These are phyloP conservation scores for Leccinum subspadiceum DNA, from an alignment of 1,284 basidiomycete species.

Conservation along the genomic window DNA sequence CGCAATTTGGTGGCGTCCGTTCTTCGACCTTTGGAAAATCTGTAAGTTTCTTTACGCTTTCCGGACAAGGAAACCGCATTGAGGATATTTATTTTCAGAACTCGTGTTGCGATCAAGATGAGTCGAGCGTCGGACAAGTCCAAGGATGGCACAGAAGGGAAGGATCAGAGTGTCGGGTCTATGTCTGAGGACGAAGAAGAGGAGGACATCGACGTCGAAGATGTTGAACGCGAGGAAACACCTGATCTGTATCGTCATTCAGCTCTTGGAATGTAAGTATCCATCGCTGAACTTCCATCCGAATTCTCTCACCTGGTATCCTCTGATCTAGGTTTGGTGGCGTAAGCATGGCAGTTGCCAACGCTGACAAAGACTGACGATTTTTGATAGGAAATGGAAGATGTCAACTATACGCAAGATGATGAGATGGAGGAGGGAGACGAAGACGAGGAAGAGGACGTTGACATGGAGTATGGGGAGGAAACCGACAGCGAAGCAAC, in stretches of 20 bases:
- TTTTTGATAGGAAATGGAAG: conserved; percentile 73
- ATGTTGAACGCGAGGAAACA: conserved; percentile 69
- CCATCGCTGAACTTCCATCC: neutral
- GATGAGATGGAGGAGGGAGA: conserved; percentile 83
- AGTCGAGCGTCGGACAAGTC: conserved; percentile 75
- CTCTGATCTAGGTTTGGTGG: conserved; percentile 63
- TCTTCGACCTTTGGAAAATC: conserved; percentile 84
- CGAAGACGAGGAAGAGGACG: conserved; percentile 78
- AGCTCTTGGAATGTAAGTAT: conserved; percentile 86
- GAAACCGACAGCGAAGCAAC: conserved; percentile 80
- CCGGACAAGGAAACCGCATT: neutral
- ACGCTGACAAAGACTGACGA: conserved; percentile 2
- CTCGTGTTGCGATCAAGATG: conserved; percentile 97
- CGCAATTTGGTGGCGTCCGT: conserved; percentile 83
- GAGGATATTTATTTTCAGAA: conserved; percentile 45
- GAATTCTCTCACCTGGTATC: conserved; percentile 1
- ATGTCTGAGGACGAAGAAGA: conserved; percentile 64
- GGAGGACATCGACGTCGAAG: conserved; percentile 48
- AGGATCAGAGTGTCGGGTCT: conserved; percentile 56
- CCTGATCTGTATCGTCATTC: conserved; percentile 97
- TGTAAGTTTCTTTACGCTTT: conserved; percentile 52
- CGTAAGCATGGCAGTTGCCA: conserved; percentile 47
- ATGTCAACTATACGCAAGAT: conserved; percentile 63
- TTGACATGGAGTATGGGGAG: conserved; percentile 85
- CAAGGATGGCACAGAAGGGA: conserved; percentile 56